Base-by-base conservation (phyloP, 306 rosid genomes). In the Cucurbita pepo region DNA sequence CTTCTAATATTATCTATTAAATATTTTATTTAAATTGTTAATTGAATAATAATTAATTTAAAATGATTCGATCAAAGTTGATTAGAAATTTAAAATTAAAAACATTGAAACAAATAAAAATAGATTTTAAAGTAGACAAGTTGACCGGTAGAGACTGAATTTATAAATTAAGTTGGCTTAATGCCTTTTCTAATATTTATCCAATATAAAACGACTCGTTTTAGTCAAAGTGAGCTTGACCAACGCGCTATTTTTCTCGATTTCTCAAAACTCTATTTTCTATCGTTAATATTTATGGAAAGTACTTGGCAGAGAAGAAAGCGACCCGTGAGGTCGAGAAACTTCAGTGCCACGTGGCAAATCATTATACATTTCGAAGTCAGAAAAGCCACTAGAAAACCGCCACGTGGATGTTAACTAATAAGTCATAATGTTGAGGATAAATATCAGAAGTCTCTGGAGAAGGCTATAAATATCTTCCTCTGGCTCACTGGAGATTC, bases 391-490 rank as follows among this genome's bases (percentile, higher is more conserved):
- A 72, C 90, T 75, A 75, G 40, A 60, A 34, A 78, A 25, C 0
- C 7, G 85, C 91, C 91, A 82, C 95, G 90, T 86, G 86, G 76
- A 14, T 13, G 1, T 13, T 5, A 54, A 1, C 55, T 75, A 30
- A 55, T 48, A 30, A 69, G 4, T 43, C 8, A 9, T 63, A 1
- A 18, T 4, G 51, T 25, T 9, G 34, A 18, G n/a, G 71, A 64
- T 64, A 78, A 76, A 67, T 47, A 85, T 79, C 75, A 69, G 90
- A 88, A 86, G 81, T 81, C 80, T 88, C 96, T 79, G 73, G 90
- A 88, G 87, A 86, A 85, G 91, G 84, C 75, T 88, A 90, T 90
- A 90, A 88, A 88, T 85, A 86, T 7, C 55, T 40, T 12, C 14
- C 7, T 12, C 38, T 4, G 25, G 48, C 1, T 10, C 40, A 40